These are phyloP conservation scores for Inga leiocalycina DNA, from an alignment of 306 rosid genomes.

Conservation along the genomic window DNA sequence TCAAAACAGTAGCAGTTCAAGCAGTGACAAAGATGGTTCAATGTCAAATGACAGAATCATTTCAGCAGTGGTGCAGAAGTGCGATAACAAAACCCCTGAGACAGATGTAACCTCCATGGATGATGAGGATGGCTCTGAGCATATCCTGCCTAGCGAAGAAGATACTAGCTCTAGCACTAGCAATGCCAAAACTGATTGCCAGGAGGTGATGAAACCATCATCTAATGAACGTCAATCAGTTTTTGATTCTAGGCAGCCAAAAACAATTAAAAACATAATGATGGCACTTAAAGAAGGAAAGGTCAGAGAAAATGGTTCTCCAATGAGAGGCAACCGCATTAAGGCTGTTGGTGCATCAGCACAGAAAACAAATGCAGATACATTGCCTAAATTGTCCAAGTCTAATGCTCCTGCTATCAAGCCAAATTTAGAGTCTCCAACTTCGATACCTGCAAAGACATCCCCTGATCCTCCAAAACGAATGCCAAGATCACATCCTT, in stretches of 20 bases:
- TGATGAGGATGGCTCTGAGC: slow-evolving; percentile 65
- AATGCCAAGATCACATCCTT: slow-evolving; percentile 54
- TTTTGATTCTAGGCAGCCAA: slow-evolving; percentile 73
- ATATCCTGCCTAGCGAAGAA: slow-evolving; percentile 51
- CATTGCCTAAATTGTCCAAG: slow-evolving; percentile 72
- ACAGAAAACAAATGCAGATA: slow-evolving; percentile 54
- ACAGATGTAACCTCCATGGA: slow-evolving; percentile 61
- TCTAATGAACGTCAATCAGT: slow-evolving; percentile 49
- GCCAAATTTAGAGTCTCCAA: slow-evolving; percentile 61
- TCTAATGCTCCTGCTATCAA: slow-evolving; percentile 59
- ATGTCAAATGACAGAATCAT: slow-evolving; percentile 71
- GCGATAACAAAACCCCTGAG: slow-evolving; percentile 58
- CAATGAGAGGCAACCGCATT: slow-evolving; percentile 72
- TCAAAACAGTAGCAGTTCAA: slow-evolving; percentile 82
- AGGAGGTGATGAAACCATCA: slow-evolving; percentile 50
- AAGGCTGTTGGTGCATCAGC: slow-evolving; percentile 54
- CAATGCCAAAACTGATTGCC: slow-evolving; percentile 49
- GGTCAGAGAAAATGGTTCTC: slow-evolving; percentile 76
- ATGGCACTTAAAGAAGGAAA: slow-evolving; percentile 84
- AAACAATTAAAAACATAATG: slow-evolving; percentile 84
- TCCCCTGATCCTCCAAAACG: slow-evolving; percentile 63
- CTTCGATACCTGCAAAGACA: slow-evolving; percentile 50
- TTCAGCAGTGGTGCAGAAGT: slow-evolving; percentile 37
- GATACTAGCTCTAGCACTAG: slow-evolving; percentile 47
- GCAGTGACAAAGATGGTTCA: slow-evolving; percentile 84